Conservation (phyloP, 139 green algal genomes). For the Coelastrella sp. region DNA sequence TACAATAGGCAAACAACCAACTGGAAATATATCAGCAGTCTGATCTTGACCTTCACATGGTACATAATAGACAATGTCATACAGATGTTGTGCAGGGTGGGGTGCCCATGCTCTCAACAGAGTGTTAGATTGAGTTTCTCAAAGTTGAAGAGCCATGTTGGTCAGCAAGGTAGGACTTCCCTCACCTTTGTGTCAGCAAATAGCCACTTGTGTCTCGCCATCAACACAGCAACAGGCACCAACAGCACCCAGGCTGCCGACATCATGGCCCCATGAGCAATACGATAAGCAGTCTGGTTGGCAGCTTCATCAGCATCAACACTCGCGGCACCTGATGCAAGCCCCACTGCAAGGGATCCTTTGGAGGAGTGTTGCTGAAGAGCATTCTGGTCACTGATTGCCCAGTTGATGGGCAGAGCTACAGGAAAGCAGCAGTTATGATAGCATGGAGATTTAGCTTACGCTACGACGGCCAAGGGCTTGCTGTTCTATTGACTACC, state of each 20-base stretch:
- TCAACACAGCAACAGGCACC: constrained; percentile 1
- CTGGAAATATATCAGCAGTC: too few relatives aligned
- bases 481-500: too few relatives aligned
- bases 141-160: background rate
- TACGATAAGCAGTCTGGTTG: background rate
- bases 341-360: background rate
- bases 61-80: too few relatives aligned
- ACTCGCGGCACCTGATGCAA: background rate
- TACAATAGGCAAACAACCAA: too few relatives aligned
- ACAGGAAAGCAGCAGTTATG: background rate
- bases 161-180: background rate
- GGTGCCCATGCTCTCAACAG: too few relatives aligned
- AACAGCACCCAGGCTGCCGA: constrained; percentile 2
- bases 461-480: background rate
- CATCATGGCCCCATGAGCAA: constrained; percentile 33
- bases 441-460: background rate
- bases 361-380: background rate
- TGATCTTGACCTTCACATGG: too few relatives aligned
- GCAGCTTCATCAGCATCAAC: background rate
- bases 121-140: too few relatives aligned
- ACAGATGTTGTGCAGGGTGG: too few relatives aligned
- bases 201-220: constrained; percentile 35
- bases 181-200: background rate
- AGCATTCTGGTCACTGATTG: background rate
- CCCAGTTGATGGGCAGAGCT: constrained; percentile 30